Conservation (phyloP, 208 protist genomes). For the Strigomonas galati region DNA sequence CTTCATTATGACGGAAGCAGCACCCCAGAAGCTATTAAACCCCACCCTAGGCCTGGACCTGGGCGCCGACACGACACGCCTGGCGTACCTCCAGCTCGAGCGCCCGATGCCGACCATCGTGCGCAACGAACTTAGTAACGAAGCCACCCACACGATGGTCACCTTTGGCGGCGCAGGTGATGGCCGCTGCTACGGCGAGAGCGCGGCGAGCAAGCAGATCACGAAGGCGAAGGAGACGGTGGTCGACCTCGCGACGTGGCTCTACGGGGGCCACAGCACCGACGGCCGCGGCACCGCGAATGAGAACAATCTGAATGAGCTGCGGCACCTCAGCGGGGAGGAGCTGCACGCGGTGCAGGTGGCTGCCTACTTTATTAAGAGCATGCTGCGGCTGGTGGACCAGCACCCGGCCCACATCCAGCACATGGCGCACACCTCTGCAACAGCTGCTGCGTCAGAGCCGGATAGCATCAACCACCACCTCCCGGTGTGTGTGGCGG, state of each 20-base stretch:
- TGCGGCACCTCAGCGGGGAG: conserved; percentile 15
- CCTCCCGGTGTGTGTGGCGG: conserved; percentile 27
- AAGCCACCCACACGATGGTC: conserved; percentile 54
- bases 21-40: conserved; percentile 11
- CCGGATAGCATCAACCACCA: conserved; percentile 6
- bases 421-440: neutral
- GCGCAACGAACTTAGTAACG: conserved; percentile 68
- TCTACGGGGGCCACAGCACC: conserved; percentile 18
- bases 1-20: neutral
- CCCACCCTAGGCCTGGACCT: conserved; percentile 57
- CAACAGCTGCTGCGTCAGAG: conserved; percentile 11
- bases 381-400: conserved; percentile 39
- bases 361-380: conserved; percentile 56
- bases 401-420: neutral
- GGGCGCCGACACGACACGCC: conserved; percentile 46
- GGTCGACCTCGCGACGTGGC: conserved; percentile 47
- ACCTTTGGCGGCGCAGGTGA: conserved; percentile 46
- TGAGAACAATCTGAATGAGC: neutral
- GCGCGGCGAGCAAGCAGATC: conserved; percentile 45
- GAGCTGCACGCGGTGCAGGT: conserved; percentile 42
- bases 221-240: conserved; percentile 57
- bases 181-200: conserved; percentile 61
- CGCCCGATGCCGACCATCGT: conserved; percentile 67
- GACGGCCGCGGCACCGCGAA: neutral
- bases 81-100: conserved; percentile 40